These are phyloP conservation scores for Pseudevernia furfuracea DNA, from an alignment of 495 filamentous ascomycete species.

Conservation along the genomic window DNA sequence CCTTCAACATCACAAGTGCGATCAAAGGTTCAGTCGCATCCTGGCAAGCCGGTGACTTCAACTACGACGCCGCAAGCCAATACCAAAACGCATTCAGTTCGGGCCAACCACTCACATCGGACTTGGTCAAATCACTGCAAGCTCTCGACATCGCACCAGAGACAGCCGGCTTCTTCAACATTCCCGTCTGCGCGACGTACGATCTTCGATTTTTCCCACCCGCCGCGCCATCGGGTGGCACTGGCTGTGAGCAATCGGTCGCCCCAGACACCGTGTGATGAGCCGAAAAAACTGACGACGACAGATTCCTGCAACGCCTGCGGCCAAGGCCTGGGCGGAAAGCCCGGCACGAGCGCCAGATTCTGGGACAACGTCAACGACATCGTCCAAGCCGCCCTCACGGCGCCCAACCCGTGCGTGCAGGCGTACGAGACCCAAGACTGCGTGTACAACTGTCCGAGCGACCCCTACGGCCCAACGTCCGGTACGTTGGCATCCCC, in stretches of 20 bases:
- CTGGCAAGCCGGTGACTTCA: slow-evolving; percentile 17
- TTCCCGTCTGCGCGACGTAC: slow-evolving; percentile 19
- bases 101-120: background rate
- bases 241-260: background rate
- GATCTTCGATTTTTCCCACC: slow-evolving; percentile 19
- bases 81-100: slow-evolving; percentile 9
- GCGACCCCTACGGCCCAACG: background rate
- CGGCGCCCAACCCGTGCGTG: background rate
- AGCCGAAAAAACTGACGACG: background rate
- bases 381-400: background rate
- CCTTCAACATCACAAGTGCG: slow-evolving; percentile 11
- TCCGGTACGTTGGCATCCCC: background rate
- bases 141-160: slow-evolving; percentile 4
- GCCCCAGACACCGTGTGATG: too few relatives aligned
- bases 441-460: background rate
- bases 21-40: slow-evolving; percentile 12
- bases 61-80: slow-evolving; percentile 13
- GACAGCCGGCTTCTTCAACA: slow-evolving; percentile 23
- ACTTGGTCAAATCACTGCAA: background rate
- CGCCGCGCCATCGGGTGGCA: background rate
- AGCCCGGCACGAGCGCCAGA: background rate
- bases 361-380: background rate
- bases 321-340: background rate
- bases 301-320: background rate
- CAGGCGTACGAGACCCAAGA: background rate